These are phyloP conservation scores for Zalerion maritima DNA, from an alignment of 495 filamentous ascomycete species.

Conservation along the genomic window DNA sequence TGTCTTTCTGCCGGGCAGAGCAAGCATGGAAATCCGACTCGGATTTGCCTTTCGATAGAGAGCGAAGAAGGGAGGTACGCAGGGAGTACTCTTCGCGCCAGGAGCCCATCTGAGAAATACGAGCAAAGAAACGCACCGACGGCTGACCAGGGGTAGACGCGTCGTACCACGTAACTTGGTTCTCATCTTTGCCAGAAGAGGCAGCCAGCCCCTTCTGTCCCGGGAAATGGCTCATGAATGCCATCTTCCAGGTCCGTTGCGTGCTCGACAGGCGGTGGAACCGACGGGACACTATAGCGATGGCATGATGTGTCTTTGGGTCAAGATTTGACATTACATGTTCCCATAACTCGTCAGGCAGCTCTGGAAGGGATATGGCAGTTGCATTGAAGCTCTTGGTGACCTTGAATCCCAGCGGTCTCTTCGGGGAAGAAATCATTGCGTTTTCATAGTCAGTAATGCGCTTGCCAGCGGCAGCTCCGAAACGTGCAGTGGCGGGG, in stretches of 20 bases:
- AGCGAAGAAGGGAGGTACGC: slow-evolving; percentile 69
- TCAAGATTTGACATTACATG: slow-evolving; percentile 84
- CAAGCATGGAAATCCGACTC: slow-evolving; percentile 37
- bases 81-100: slow-evolving; percentile 91
- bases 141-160: slow-evolving; percentile 44
- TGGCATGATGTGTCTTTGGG: slow-evolving; percentile 58
- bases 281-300: slow-evolving; percentile 69
- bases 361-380: slow-evolving; percentile 6
- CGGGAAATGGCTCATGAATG: slow-evolving; percentile 79
- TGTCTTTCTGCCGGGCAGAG: slow-evolving; percentile 32
- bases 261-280: slow-evolving; percentile 74
- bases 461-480: slow-evolving; percentile 38
- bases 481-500: slow-evolving; percentile 8
- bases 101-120: slow-evolving; percentile 63
- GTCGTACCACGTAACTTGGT: slow-evolving; percentile 27
- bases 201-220: slow-evolving; percentile 40
- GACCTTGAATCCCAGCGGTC: slow-evolving; percentile 45
- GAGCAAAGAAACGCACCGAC: slow-evolving; percentile 51
- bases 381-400: slow-evolving; percentile 27
- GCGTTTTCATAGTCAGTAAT: slow-evolving; percentile 64
- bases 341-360: slow-evolving; percentile 4
- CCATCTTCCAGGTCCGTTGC: slow-evolving; percentile 80
- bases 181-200: slow-evolving; percentile 14
- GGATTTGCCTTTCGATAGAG: slow-evolving; percentile 63
- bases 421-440: slow-evolving; percentile 27